These are phyloP conservation scores for Lignosus rhinocerotis DNA, from an alignment of 1,284 basidiomycete genomes.

Conservation along the genomic window DNA sequence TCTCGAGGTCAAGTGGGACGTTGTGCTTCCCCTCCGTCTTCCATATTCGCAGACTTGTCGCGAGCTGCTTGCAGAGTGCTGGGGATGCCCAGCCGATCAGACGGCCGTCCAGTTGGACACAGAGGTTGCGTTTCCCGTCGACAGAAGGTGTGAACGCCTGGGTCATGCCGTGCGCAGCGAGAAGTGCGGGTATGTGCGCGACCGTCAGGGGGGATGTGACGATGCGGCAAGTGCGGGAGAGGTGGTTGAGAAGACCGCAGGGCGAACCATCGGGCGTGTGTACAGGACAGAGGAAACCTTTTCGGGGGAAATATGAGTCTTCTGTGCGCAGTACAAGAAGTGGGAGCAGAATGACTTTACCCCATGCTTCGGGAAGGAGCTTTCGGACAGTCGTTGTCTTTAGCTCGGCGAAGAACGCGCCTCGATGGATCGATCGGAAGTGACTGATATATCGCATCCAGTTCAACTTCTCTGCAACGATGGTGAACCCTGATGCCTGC, in stretches of 20 bases:
- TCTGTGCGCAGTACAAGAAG: not conserved
- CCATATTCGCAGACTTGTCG: slow-evolving; percentile 86
- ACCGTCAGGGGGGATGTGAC: slow-evolving; percentile 80
- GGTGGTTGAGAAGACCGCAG: slow-evolving; percentile 97
- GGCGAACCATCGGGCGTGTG: slow-evolving; percentile 99
- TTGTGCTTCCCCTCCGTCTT: slow-evolving; percentile 89
- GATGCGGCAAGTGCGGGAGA: slow-evolving; percentile 93
- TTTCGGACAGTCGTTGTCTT: slow-evolving; percentile 99
- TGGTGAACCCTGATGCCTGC: slow-evolving; percentile 96
- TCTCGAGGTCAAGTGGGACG: slow-evolving; percentile 93
- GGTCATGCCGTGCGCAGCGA: slow-evolving; percentile 93
- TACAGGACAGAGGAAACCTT: slow-evolving; percentile 96
- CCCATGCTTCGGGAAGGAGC: slow-evolving; percentile 97
- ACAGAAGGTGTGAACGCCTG: slow-evolving; percentile 80
- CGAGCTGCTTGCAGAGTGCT: slow-evolving; percentile 76
- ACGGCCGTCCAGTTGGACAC: slow-evolving; percentile 92
- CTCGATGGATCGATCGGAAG: slow-evolving; percentile 98
- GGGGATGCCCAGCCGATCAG: slow-evolving; percentile 96
- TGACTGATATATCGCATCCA: slow-evolving; percentile 99
- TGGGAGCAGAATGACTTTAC: slow-evolving; percentile 41
- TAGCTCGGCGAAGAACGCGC: slow-evolving; percentile 98
- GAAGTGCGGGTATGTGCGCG: slow-evolving; percentile 79
- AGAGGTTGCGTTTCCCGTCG: slow-evolving; percentile 81
- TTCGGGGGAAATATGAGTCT: not conserved
- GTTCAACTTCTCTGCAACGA: slow-evolving; percentile 98